Percentiles rank a stretch among this genome's conserved stretches.
These are phyloP conservation scores for Emericellopsis cladophorae DNA, from an alignment of 2,329 filamentous ascomycete genomes.

Conservation along the genomic window DNA sequence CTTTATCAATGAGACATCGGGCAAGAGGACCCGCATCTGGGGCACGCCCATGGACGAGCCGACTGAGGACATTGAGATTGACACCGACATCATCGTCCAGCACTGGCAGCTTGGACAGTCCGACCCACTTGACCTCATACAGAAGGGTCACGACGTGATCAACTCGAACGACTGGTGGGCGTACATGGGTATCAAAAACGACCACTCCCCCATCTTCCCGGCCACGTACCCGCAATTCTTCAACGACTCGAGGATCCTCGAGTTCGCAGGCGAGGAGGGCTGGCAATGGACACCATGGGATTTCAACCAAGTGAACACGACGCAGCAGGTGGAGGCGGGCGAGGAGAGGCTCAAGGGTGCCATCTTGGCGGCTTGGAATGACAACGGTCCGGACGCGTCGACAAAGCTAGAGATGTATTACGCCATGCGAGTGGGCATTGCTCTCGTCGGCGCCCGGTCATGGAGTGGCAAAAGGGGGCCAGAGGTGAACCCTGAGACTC, in stretches of 20 bases:
- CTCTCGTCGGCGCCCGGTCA: constrained; percentile 27
- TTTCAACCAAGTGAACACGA: constrained; percentile 27
- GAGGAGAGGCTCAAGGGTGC: constrained; percentile 19
- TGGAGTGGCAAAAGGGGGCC: constrained; percentile 26
- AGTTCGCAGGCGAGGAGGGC: constrained; percentile 25
- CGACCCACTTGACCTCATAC: constrained; percentile 25
- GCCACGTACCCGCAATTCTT: constrained; percentile 32
- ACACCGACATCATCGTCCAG: constrained; percentile 25
- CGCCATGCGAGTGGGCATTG: constrained; percentile 29
- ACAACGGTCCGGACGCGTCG: constrained; percentile 32
- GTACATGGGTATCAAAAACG: constrained; percentile 41
- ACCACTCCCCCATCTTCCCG: constrained; percentile 30
- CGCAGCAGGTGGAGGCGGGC: constrained; percentile 18
- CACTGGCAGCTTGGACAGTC: constrained; percentile 36
- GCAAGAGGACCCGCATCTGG: constrained; percentile 39
- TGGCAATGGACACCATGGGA: constrained; percentile 33
- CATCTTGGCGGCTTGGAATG: constrained; percentile 32
- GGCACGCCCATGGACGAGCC: constrained; percentile 33
- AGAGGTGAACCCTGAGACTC: constrained; percentile 11
- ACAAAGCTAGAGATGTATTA: constrained; percentile 34
- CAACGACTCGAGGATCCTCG: constrained; percentile 26
- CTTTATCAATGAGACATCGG: constrained; percentile 28
- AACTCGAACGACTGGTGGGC: constrained; percentile 39
- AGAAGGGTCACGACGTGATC: constrained; percentile 22
- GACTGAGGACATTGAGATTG: constrained; percentile 22